Conservation (phyloP, 441 rosid species). For the Pelargonium myrrhifolium region DNA sequence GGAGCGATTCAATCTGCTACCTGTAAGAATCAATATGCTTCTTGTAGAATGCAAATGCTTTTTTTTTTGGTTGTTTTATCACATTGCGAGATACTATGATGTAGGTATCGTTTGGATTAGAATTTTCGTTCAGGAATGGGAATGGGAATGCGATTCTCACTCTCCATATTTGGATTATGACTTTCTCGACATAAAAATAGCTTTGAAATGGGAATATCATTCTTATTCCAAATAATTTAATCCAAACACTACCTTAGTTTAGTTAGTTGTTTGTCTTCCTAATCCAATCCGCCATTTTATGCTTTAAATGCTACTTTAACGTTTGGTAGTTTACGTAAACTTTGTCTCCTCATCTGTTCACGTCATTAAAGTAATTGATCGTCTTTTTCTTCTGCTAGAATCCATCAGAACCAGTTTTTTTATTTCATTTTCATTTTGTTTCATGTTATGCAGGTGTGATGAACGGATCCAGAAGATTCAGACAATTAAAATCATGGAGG, state of each 20-base stretch:
- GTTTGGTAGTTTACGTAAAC: background rate
- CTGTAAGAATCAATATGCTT: conserved; percentile 46
- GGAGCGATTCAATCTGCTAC: conserved; percentile 91
- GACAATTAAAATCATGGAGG: conserved; percentile 92
- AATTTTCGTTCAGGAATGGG: too few relatives aligned
- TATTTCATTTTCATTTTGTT: conserved; percentile 7
- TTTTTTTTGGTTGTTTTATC: background rate
- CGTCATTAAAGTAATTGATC: background rate
- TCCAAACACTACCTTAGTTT: too few relatives aligned
- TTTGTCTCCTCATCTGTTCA: background rate
- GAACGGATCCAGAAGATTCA: conserved; percentile 91
- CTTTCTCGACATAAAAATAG: too few relatives aligned
- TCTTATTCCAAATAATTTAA: too few relatives aligned
- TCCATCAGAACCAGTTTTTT: background rate
- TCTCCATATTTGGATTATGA: too few relatives aligned
- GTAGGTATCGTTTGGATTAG: background rate
- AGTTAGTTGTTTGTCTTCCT: too few relatives aligned
- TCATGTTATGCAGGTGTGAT: conserved; percentile 50
- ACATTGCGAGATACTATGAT: background rate
- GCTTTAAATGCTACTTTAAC: too few relatives aligned
- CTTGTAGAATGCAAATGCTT: background rate
- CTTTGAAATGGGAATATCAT: too few relatives aligned
- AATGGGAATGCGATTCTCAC: too few relatives aligned
- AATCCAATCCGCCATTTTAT: too few relatives aligned
- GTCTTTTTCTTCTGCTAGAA: background rate